Percentiles rank a stretch among this genome's conserved stretches.
Conservation (phyloP, 176 grass and related monocot species). For the Carex scoparia region DNA sequence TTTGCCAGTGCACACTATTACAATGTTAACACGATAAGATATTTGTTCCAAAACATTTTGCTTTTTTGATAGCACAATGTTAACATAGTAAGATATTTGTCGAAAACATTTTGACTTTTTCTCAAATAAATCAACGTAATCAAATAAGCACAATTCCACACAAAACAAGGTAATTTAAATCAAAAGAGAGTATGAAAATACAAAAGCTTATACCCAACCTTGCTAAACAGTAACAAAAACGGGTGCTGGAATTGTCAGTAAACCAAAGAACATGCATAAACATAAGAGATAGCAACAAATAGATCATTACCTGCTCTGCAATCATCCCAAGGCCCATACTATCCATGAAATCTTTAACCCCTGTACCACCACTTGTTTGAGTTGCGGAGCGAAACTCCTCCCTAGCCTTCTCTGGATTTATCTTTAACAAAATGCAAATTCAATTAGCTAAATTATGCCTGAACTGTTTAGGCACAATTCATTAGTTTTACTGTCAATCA, state of each 20-base stretch:
- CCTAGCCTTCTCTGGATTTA: conserved; percentile 86
- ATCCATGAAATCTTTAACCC: conserved; percentile 97
- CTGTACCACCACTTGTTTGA: conserved; percentile 71
- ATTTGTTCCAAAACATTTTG: background rate
- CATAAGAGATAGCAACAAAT: conserved; percentile 13
- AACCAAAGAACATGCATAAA: conserved; percentile 9
- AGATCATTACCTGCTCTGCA: conserved; percentile 57
- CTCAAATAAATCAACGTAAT: background rate
- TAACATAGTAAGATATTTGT: background rate
- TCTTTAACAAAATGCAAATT: conserved; percentile 37
- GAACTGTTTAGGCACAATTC: background rate
- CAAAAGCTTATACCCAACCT: background rate
- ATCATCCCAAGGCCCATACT: conserved; percentile 89
- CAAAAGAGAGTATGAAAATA: background rate
- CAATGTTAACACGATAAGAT: background rate
- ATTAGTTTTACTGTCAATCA: background rate
- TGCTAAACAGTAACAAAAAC: conserved; percentile 9
- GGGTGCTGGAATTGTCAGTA: background rate
- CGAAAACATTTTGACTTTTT: background rate
- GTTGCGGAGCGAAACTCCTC: conserved; percentile 74
- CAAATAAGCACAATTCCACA: background rate
- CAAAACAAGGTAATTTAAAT: background rate
- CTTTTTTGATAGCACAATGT: background rate
- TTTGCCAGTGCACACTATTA: background rate
- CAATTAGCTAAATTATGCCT: background rate